Evolutionary conservation across 2,329 filamentous ascomycete genomes (phyloP), one percentile per base, ranked within the genome.

Genomic region (Penicillium palitans): DNA sequence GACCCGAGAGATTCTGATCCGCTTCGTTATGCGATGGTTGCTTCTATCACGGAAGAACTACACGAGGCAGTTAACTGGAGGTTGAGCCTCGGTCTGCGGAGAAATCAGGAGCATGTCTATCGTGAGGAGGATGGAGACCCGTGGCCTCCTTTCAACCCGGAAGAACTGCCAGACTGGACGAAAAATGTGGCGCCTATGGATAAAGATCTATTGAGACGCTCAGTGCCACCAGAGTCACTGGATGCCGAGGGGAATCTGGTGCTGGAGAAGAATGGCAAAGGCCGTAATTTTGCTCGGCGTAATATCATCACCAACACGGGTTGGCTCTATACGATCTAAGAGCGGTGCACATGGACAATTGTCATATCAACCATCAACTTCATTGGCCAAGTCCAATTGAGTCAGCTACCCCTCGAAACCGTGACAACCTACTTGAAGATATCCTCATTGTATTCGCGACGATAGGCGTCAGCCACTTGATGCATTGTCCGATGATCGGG

Each of bases 401-500:
- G 17, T 2, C 21, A 39, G 37, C 37, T 4, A 1, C 19, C 19
- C 3, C 39, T 21, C 6, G 39, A 19, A 41, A 3, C 19, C 5
- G 39, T 41, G 6, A 57, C 17, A 49, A 19, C 46, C 48, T 51
- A 55, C 21, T 33, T 42, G 52, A 71, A 70, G 35, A 65, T 62
- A 15, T 69, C 64, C 44, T 71, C 67, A 27, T 63, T 62, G 54
- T 64, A 64, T 51, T 64, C 61, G n/a, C 58, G 51, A 31, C 64
- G 65, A 55, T 74, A 72, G n/a, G 66, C 68, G 6, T 55, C 60
- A 37, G 68, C 69, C 8, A 74, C 62, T 7, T 61, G 58, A n/a
- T 66, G 55, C 70, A 74, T 72, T 17, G 70, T 73, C 31, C 37
- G 25, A 13, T 60, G 47, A 55, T 72, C 67, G 2, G 72, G 72